phyloP scores from a whole-genome alignment of 305 asterid species.

The Plantago lanceolata region DNA sequence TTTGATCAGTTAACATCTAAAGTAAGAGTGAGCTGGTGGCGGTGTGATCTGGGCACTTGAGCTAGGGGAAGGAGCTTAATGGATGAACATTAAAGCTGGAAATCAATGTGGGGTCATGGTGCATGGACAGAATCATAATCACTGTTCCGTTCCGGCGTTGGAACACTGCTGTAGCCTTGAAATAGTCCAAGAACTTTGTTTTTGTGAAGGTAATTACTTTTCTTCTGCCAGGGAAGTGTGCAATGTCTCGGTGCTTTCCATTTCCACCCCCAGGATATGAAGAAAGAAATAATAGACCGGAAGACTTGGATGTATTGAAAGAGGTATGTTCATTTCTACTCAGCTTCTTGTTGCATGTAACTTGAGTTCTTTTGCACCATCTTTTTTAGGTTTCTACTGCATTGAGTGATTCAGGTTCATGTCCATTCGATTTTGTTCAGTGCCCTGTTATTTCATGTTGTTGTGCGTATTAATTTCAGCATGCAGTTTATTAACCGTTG shows the following conservation, averaged over 20 bases:
- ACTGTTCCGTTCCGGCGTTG: constrained; percentile 31
- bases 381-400: neutral
- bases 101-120: constrained; percentile 44
- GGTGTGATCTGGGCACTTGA: constrained; percentile 19
- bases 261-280: constrained; percentile 85
- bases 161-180: constrained; percentile 25
- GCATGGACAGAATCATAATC: constrained; percentile 37
- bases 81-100: constrained; percentile 28
- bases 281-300: constrained; percentile 53
- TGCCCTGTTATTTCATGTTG: too few species aligned
- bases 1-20: constrained; percentile 17
- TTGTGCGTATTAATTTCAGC: too few species aligned
- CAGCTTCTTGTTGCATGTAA: constrained; percentile 5
- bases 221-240: constrained; percentile 34
- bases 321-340: constrained; percentile 46
- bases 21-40: constrained; percentile 20
- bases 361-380: neutral
- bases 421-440: too few species aligned
- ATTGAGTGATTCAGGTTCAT: too few species aligned
- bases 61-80: constrained; percentile 22
- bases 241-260: constrained; percentile 93
- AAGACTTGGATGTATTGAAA: constrained; percentile 47
- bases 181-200: constrained; percentile 34
- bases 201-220: constrained; percentile 27
- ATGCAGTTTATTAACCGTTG: too few species aligned